Evolutionary conservation across 1,139 yeast genomes (phyloP).

Genomic region (Debaryomyces subglobosus): DNA sequence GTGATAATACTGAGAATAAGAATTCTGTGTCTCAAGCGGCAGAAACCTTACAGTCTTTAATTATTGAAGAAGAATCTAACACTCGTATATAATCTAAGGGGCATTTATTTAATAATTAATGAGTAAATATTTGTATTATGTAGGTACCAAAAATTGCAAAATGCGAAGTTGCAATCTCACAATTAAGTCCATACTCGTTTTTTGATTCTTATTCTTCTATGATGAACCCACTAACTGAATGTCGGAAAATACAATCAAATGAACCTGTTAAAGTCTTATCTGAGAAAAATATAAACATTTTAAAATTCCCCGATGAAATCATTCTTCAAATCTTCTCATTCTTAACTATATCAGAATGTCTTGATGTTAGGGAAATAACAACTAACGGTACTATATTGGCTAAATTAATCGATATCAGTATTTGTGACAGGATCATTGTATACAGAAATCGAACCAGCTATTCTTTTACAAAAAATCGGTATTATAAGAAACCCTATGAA

Average conservation of each 20-base stretch:
- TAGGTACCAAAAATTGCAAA: not conserved
- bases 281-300: constrained; percentile 5
- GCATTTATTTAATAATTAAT: not conserved
- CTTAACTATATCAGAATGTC: constrained; percentile 18
- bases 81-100: not conserved
- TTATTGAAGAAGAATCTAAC: not conserved
- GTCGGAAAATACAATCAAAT: not conserved
- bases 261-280: not conserved
- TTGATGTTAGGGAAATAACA: constrained; percentile 10
- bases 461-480: constrained; percentile 1
- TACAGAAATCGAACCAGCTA: not conserved
- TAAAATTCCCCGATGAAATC: constrained; percentile 17
- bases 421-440: constrained; percentile 18
- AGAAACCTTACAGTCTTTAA: not conserved
- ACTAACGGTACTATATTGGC: constrained; percentile 8
- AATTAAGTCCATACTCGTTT: not conserved
- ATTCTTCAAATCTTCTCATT: constrained; percentile 17
- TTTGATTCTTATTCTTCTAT: too few relatives aligned
- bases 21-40: not conserved
- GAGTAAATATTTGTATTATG: not conserved
- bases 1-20: constrained; percentile 5
- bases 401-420: constrained; percentile 10
- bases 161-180: not conserved
- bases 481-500: constrained; percentile 7
- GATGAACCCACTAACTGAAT: not conserved